Evolutionary conservation across 2,329 filamentous ascomycete genomes (phyloP), one percentile per base, ranked within the genome.

Genomic region (Colletotrichum plurivorum): DNA sequence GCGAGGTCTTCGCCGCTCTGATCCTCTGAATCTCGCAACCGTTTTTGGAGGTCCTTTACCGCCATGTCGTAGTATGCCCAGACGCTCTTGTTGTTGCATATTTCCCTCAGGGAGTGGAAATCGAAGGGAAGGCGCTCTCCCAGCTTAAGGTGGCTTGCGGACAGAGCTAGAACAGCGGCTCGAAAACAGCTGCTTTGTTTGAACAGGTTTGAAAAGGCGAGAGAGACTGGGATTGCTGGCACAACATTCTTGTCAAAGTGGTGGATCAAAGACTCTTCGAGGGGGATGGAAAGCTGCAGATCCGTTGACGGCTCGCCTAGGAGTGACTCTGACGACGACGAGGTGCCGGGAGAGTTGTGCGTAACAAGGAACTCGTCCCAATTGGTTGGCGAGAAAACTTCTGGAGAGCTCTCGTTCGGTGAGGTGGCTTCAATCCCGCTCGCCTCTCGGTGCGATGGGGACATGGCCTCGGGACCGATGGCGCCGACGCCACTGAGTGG

Each of bases 161-260:
- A 56, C 10, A 68, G n/a, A 6, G 65, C 65, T 16, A 64, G 41
- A 9, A 59, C 65, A 3, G 65, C 65, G 3, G 53, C 48, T 25
- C 60, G 53, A 12, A 68, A 68, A 41, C 53, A 64, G 48, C 46
- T 58, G 39, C 65, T 68, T 41, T 53, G 41, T 7, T 55, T 36
- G 27, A 64, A 68, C 10, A 68, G 18, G 3, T 18, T 54, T 4
- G 65, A 63, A 16, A 68, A 68, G 6, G 60, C 61, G 7, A 68
- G 45, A 2, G 27, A 27, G 3, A 68, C 65, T 5, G 65, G 65
- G 6, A 68, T 64, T 1, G 48, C 20, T 5, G 53, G 65, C 13
- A 64, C 36, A 1, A 68, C 60, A 2, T 64, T 68, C 5, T 39
- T 57, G 13, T 68, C 60, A 4, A 68, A 68, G 41, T 68, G 65